Evolutionary conservation across 768 basidiomycete species (phyloP).

Genomic region (Baorangia bicolor): DNA sequence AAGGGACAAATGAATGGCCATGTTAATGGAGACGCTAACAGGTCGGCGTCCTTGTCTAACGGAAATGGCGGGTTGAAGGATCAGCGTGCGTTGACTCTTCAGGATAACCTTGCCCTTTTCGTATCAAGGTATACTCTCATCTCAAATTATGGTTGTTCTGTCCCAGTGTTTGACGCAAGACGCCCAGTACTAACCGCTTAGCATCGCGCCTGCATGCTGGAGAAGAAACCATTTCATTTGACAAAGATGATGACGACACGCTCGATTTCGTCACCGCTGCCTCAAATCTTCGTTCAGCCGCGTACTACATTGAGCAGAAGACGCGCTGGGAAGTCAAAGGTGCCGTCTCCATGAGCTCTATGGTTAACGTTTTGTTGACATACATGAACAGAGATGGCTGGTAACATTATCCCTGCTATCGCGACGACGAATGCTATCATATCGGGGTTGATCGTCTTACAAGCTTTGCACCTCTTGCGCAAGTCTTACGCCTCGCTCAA

Average conservation of each 20-base stretch:
- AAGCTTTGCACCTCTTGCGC: conserved; percentile 82
- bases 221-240: conserved; percentile 79
- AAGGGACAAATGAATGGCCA: conserved; percentile 30
- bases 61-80: conserved; percentile 60
- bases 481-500: conserved; percentile 59
- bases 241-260: conserved; percentile 97
- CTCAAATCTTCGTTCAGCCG: conserved; percentile 86
- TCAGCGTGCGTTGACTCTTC: conserved; percentile 71
- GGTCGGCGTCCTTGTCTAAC: conserved; percentile 9
- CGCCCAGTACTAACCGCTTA: conserved; percentile 71
- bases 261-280: conserved; percentile 96
- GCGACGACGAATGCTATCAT: conserved; percentile 99
- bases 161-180: conserved; percentile 5
- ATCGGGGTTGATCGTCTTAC: conserved; percentile 91
- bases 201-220: conserved; percentile 64
- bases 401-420: conserved; percentile 99
- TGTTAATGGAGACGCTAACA: conserved; percentile 11
- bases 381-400: conserved; percentile 81
- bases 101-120: conserved; percentile 83
- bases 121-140: conserved; percentile 64
- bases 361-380: neutral
- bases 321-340: conserved; percentile 98
- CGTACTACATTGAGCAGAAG: conserved; percentile 86
- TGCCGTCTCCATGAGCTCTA: conserved; percentile 25
- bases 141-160: neutral